Evolutionary conservation across 2,329 filamentous ascomycete species (phyloP), one percentile per base, ranked within the genome.

Genomic region (Proliferodiscus dingleyae): DNA sequence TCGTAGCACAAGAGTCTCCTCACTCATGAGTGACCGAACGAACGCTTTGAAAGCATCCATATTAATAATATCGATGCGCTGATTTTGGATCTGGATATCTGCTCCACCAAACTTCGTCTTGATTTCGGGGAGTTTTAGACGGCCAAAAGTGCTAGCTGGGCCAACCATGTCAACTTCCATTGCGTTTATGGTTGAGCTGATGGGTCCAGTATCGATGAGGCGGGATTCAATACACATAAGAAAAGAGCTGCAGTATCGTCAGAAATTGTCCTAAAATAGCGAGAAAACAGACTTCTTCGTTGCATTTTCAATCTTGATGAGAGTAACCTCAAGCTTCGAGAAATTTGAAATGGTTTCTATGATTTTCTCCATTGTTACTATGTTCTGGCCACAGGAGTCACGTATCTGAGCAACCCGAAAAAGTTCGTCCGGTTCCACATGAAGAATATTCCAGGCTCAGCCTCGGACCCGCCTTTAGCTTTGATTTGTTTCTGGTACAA

Each of bases 301-400:
- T 5, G 49, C 49, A 37, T 52, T 45, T 13, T 43, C 49, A 37
- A 52, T 52, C 24, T 47, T 52, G 40, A 52, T 52, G 24, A 38
- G 26, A 5, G 33, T 36, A 8, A 52, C 40, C 10, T 52, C 46
- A 13, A 52, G 43, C 15, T 34, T 49, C 8, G 49, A 49, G n/a
- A 29, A 22, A 16, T 46, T 42, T 19, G 46, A 33, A 30, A 52
- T 46, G 8, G 29, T 22, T 40, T 52, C 42, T n/a, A 42, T 44
- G 24, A 52, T 49, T 34, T 46, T 40, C 36, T 52, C 44, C 46
- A 52, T 52, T 19, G 26, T 28, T 7, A 7, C 7, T 28, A 7
- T 28, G 26, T 7, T 7, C 7, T 28, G 26, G 26, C 13, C 7
- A 7, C 13, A 28, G 13, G 7, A 28, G 7, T 13, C 13, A 13